Percentiles rank a stretch among this genome's conserved stretches.
phyloP scores from a whole-genome alignment of 2,329 filamentous ascomycete genomes.

The Cladosporium sp. region DNA sequence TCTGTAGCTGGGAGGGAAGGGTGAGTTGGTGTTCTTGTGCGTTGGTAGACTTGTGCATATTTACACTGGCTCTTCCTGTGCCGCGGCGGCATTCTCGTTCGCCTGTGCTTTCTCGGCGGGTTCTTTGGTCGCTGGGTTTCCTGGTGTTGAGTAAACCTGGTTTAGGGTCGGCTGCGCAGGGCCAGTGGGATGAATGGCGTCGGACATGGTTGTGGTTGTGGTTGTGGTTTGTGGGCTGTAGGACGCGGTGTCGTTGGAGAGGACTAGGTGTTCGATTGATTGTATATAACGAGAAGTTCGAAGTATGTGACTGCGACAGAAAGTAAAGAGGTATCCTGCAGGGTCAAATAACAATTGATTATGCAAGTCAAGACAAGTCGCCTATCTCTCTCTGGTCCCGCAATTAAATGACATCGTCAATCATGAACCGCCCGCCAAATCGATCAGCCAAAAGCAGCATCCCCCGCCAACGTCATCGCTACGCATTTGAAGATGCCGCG shows the following conservation, averaged over 20 bases:
- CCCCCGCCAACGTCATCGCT: constrained; percentile 10
- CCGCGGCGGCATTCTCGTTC: constrained; percentile 31
- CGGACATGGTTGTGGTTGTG: constrained; percentile 38
- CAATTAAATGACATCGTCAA: constrained; percentile 5
- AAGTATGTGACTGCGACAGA: not conserved
- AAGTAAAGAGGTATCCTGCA: not conserved
- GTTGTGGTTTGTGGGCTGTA: not conserved
- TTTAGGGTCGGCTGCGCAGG: constrained; percentile 48
- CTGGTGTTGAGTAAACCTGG: constrained; percentile 50
- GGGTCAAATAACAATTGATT: not conserved
- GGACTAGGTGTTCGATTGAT: not conserved
- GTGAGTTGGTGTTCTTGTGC: constrained; percentile 8
- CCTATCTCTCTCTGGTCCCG: constrained; percentile 3
- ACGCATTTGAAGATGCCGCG: not conserved
- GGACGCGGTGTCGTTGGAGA: not conserved
- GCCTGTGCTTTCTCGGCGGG: constrained; percentile 43
- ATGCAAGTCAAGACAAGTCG: not conserved
- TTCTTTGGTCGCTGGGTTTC: constrained; percentile 49
- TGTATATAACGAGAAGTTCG: not conserved
- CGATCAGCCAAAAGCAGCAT: not conserved
- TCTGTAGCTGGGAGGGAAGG: constrained; percentile 32
- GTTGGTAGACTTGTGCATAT: not conserved
- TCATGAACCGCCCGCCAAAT: not conserved
- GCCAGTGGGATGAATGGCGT: constrained; percentile 42
- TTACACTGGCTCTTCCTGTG: constrained; percentile 23